phyloP scores from a whole-genome alignment of 1,284 basidiomycete species.

The Ustilago loliicola region DNA sequence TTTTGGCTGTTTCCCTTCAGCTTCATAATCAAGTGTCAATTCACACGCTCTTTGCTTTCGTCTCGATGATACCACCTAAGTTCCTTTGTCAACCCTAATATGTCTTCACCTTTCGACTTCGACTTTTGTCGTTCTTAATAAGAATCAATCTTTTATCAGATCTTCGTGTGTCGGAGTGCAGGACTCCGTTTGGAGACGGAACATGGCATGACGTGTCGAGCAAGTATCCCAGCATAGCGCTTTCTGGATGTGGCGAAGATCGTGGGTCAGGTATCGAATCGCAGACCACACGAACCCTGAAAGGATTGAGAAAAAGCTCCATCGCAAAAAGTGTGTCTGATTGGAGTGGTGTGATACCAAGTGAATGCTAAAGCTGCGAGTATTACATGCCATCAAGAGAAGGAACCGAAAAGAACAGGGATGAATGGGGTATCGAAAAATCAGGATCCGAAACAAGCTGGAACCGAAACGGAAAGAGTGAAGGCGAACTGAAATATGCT shows the following conservation, averaged over 20 bases:
- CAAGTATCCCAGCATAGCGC: background rate
- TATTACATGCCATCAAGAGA: background rate
- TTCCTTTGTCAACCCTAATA: slow-evolving; percentile 6
- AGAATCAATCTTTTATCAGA: background rate
- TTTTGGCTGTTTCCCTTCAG: background rate
- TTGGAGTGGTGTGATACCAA: background rate
- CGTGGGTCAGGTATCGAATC: too few species aligned
- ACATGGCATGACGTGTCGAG: too few species aligned
- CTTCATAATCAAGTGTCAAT: background rate
- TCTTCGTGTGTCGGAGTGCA: background rate
- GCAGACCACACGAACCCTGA: background rate
- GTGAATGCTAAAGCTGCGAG: background rate
- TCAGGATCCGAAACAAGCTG: background rate
- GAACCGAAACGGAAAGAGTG: background rate
- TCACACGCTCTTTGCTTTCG: slow-evolving; percentile 15
- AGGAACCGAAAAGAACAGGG: background rate
- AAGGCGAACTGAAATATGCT: background rate
- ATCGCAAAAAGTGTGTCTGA: background rate
- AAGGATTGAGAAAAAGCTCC: background rate
- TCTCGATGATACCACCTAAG: slow-evolving; percentile 2
- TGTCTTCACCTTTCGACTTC: background rate
- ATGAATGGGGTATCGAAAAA: slow-evolving; percentile 8
- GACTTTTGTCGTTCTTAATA: background rate
- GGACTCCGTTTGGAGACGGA: background rate
- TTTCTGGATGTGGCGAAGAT: too few species aligned